phyloP scores from a whole-genome alignment of 495 filamentous ascomycete genomes.

The Usnea hakonensis region DNA sequence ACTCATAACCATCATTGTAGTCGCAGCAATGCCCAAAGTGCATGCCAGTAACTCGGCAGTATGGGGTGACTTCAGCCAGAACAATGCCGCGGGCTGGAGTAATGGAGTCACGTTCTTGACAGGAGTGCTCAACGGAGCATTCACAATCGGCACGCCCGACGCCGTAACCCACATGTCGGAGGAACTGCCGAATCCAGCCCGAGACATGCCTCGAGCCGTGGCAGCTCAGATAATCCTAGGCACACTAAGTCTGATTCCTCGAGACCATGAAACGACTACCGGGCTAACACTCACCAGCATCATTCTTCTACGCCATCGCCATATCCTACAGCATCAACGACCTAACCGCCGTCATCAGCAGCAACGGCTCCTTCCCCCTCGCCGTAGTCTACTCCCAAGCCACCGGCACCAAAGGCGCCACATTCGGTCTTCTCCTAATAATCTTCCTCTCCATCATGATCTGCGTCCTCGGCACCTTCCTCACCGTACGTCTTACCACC shows the following conservation, averaged over 20 bases:
- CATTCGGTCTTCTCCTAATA: conserved; percentile 52
- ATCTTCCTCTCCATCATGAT: conserved; percentile 54
- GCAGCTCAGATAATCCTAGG: conserved; percentile 34
- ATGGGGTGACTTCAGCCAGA: conserved; percentile 35
- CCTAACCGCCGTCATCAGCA: conserved; percentile 30
- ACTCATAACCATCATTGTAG: conserved; percentile 59
- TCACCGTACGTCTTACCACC: conserved; percentile 46
- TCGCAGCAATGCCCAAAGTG: conserved; percentile 58
- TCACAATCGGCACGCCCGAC: conserved; percentile 74
- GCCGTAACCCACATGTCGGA: conserved; percentile 72
- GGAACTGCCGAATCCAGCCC: conserved; percentile 61
- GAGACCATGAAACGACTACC: background rate
- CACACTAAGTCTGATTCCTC: conserved; percentile 3
- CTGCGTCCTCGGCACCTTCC: conserved; percentile 46
- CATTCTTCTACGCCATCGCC: conserved; percentile 43
- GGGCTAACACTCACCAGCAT: background rate
- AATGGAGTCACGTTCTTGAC: conserved; percentile 70
- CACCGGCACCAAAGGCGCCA: conserved; percentile 56
- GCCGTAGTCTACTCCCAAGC: conserved; percentile 74
- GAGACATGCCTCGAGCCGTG: conserved; percentile 53
- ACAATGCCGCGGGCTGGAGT: conserved; percentile 60
- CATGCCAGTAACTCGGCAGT: conserved; percentile 53
- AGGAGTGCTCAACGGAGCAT: conserved; percentile 82
- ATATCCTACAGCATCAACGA: conserved; percentile 47
- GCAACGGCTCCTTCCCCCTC: conserved; percentile 58